phyloP scores from a whole-genome alignment of 2,329 filamentous ascomycete species.

The Phaeosphaeria sp. region DNA sequence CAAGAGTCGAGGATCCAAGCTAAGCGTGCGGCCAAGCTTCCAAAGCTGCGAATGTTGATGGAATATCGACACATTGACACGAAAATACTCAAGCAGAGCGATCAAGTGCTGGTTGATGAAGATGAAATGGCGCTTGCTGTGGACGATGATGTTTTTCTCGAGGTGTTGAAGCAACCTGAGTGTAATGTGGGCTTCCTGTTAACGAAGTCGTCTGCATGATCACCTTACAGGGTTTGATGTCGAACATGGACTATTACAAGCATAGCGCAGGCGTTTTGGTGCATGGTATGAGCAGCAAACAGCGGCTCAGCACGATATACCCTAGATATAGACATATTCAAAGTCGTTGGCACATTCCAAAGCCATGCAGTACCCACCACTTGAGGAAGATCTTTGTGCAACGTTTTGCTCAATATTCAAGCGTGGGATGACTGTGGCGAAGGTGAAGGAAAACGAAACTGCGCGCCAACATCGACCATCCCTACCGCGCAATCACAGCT shows the following conservation, averaged over 20 bases:
- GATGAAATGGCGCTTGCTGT: conserved; percentile 47
- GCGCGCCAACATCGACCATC: background rate
- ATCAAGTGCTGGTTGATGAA: conserved; percentile 18
- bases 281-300: background rate
- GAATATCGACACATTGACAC: conserved; percentile 61
- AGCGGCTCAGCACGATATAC: background rate
- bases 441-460: background rate
- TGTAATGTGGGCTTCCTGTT: conserved; percentile 58
- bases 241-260: background rate
- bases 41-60: conserved; percentile 60
- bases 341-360: too few species aligned
- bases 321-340: background rate
- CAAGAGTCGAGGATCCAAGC: conserved; percentile 53
- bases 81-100: conserved; percentile 26
- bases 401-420: background rate
- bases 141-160: conserved; percentile 59
- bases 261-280: conserved; percentile 6
- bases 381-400: background rate
- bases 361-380: background rate
- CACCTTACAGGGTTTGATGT: background rate
- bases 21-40: conserved; percentile 42
- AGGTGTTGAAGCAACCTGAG: conserved; percentile 55
- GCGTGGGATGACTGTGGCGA: background rate
- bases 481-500: background rate
- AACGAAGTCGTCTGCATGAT: conserved; percentile 48